Evolutionary conservation across 225 moss, liverwort and hornwort species (phyloP).

Genomic region (Marchantia paleacea): DNA sequence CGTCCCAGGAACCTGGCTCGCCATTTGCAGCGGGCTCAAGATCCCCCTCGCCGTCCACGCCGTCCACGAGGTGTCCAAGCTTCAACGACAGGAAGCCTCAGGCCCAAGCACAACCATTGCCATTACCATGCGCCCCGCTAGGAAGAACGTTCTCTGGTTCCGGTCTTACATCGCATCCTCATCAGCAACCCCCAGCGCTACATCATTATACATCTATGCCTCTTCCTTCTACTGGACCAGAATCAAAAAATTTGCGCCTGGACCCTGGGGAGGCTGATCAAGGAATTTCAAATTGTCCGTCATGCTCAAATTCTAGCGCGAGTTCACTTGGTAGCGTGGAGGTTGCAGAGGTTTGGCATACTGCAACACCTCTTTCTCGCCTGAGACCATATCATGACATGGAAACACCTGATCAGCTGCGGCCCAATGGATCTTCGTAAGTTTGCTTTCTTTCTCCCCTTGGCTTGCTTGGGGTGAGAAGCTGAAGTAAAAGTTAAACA

Average conservation of each 20-base stretch:
- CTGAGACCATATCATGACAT: constrained; percentile 69
- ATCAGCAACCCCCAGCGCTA: constrained; percentile 23
- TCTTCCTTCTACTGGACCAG: constrained; percentile 49
- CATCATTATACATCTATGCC: constrained; percentile 60
- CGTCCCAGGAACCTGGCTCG: constrained; percentile 60
- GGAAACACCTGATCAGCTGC: constrained; percentile 59
- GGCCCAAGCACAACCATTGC: constrained; percentile 68
- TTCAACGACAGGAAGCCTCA: constrained; percentile 41
- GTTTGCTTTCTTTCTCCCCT: constrained; percentile 11
- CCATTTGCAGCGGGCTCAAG: constrained; percentile 79
- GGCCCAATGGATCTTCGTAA: constrained; percentile 57
- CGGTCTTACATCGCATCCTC: constrained; percentile 40
- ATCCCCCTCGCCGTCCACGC: constrained; percentile 88
- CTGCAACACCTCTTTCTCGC: constrained; percentile 54
- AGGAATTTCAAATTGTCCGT: constrained; percentile 55
- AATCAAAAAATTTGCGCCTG: constrained; percentile 37
- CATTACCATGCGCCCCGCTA: constrained; percentile 65
- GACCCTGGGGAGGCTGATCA: constrained; percentile 50
- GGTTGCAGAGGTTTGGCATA: constrained; percentile 66
- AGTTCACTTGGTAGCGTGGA: constrained; percentile 92
- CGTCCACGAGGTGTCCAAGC: constrained; percentile 51
- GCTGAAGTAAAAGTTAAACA: too few species aligned
- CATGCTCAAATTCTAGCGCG: constrained; percentile 84
- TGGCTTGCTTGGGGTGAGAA: too few species aligned
- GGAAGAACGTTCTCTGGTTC: constrained; percentile 55